Base-by-base conservation (phyloP, 306 rosid species). In the Quillaja saponaria region DNA sequence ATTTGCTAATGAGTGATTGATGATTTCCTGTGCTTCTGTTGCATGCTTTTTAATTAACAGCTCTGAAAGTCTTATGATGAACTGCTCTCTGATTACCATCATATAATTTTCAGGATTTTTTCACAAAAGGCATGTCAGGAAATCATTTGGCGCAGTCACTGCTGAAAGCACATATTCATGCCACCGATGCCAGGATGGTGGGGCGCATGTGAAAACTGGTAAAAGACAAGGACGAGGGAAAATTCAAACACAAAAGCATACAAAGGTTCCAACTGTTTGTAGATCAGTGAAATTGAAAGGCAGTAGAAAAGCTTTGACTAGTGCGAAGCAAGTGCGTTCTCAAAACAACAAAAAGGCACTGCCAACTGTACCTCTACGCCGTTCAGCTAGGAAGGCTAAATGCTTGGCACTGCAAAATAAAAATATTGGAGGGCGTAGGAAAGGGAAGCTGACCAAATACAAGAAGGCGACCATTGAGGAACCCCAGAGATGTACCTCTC, bases 101-200 rank as follows among this genome's bases (percentile, higher is more conserved):
- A 62, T 61, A 38, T 71, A 37, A 60, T 52, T 71, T 73, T 57
- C 79, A 92, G 99, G 96, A 49, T 74, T 78, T 77, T 92, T 87
- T 63, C 99, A 92, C 75, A 92, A 85, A 88, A 81, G 79, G 80
- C 99, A 92, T 83, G 94, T 53, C 63, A 84, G 66, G 75, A 86
- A 78, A 75, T 86, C 79, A 59, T 78, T 78, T 37, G 82, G 87
- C 64, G 75, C 87, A 34, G 19, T 46, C 44, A 62, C 69, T 49
- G 65, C 89, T 5, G 66, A 63, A 51, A 74, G 78, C 78, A 66
- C 76, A 7, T 84, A 81, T 67, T 72, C 87, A 68, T 92, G 99
- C 76, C 87, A 83, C 63, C 78, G 45, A 52, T 89, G 99, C 82
- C 84, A 78, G n/a, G n/a, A n/a, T 59, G 76, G 57, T 60, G 84